A percentile compares a stretch with the other conserved stretches of the same genome.
These are phyloP conservation scores for Pseudogymnoascus sp. DNA, from an alignment of 2,329 filamentous ascomycete genomes.

Conservation along the genomic window DNA sequence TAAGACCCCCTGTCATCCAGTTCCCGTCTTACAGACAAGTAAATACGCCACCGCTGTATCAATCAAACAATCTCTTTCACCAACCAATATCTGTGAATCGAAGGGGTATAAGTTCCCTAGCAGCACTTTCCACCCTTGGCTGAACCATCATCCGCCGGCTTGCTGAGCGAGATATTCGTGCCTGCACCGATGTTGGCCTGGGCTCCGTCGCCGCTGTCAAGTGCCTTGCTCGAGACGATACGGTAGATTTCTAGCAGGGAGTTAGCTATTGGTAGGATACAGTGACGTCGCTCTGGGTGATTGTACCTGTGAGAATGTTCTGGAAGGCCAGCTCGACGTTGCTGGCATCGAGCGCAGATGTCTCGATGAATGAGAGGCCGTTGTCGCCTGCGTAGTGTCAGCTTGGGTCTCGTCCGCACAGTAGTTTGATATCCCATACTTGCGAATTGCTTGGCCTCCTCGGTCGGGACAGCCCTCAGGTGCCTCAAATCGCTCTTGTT, in stretches of 20 bases:
- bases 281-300: not conserved
- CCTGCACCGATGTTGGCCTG: constrained; percentile 74
- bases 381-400: constrained; percentile 67
- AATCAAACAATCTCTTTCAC: constrained; percentile 16
- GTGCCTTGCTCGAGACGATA: constrained; percentile 95
- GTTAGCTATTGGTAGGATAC: constrained; percentile 11
- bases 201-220: constrained; percentile 78
- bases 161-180: constrained; percentile 79
- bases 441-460: constrained; percentile 96
- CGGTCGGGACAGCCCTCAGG: constrained; percentile 89
- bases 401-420: constrained; percentile 15
- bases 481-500: constrained; percentile 99
- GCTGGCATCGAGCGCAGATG: constrained; percentile 94
- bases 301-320: constrained; percentile 93
- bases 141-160: constrained; percentile 67
- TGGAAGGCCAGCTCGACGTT: constrained; percentile 99
- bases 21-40: constrained; percentile 8
- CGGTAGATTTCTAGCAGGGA: constrained; percentile 80
- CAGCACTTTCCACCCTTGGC: constrained; percentile 78
- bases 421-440: constrained; percentile 46
- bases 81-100: constrained; percentile 16
- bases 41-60: constrained; percentile 21
- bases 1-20: constrained; percentile 6
- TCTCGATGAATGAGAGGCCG: constrained; percentile 98
- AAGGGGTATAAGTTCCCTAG: constrained; percentile 36